Base-by-base conservation (phyloP, 2,329 filamentous ascomycete genomes). In the Stenocarpella maydis region DNA sequence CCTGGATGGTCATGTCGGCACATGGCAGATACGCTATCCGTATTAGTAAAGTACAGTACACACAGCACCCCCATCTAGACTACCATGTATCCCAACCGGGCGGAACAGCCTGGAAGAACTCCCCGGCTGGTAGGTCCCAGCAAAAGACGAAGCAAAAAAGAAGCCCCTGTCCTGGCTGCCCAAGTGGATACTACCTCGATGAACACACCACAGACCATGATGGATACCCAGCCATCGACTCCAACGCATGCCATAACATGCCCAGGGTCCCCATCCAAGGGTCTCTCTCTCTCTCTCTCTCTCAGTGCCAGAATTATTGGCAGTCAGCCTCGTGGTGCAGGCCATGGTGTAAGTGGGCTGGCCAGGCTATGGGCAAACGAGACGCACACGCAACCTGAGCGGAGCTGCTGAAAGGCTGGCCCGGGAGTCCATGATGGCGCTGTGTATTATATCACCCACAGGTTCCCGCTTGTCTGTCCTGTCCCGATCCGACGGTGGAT, bases 71-170 rank as follows among this genome's bases (percentile, higher is more conserved):
- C n/a, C n/a, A n/a, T n/a, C n/a, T n/a, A n/a, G n/a, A 45, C 55
- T 21, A 61, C 41, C 58, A 47, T 24, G 24, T 8, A 49, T 37
- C 58, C 58, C 58, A 52, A 31, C 50, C 26, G 67, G 50, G 12
- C 60, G 67, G 60, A 69, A 65, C 49, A 45, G 67, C 17, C 52
- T 65, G 60, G 55, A 53, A 54, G 50, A 54, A 41, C 53, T 69
- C 52, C 60, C 58, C 60, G 67, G 67, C 26, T 45, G 58, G n/a
- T n/a, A n/a, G 58, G 67, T 37, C 37, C 58, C 14, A 47, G n/a
- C 31, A 19, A 19, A 17, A 37, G 6, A 7, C 6, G 15, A 21
- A 10, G 15, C 21, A 21, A 39, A 61, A 26, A n/a, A 37, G 6
- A 41, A 34, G 41, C 41, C 58, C 58, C 58, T 61, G 58, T 34